Evolutionary conservation across 2,329 filamentous ascomycete species (phyloP).

Genomic region (Ploettnerulaceae sp.): DNA sequence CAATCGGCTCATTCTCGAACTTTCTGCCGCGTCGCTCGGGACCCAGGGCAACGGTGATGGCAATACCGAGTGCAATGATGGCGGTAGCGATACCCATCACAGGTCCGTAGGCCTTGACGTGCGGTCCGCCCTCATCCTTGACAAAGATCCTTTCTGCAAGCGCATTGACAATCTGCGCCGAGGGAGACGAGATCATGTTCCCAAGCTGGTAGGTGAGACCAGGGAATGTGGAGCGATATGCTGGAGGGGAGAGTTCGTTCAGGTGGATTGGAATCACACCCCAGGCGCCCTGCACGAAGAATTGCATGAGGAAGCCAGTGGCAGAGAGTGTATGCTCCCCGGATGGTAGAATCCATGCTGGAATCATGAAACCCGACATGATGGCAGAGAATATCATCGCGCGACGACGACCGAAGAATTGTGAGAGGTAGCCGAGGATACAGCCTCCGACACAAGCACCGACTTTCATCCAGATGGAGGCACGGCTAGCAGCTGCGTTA

Average conservation of each 20-base stretch:
- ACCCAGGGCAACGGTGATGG: slow-evolving; percentile 62
- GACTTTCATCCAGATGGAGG: slow-evolving; percentile 61
- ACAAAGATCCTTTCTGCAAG: slow-evolving; percentile 60
- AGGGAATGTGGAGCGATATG: slow-evolving; percentile 58
- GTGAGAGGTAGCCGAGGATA: slow-evolving; percentile 58
- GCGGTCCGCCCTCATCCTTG: slow-evolving; percentile 47
- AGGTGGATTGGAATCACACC: slow-evolving; percentile 52
- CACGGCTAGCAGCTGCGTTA: slow-evolving; percentile 61
- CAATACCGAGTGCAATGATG: slow-evolving; percentile 68
- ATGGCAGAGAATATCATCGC: slow-evolving; percentile 58
- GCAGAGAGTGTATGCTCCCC: slow-evolving; percentile 60
- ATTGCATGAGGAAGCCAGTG: slow-evolving; percentile 76
- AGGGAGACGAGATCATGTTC: slow-evolving; percentile 65
- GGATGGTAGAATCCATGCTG: slow-evolving; percentile 69
- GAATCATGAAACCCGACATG: slow-evolving; percentile 66
- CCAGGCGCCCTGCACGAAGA: slow-evolving; percentile 72
- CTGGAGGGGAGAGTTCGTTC: slow-evolving; percentile 57
- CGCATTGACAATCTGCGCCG: slow-evolving; percentile 72
- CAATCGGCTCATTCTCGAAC: slow-evolving; percentile 58
- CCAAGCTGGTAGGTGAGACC: slow-evolving; percentile 60
- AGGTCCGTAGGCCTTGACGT: slow-evolving; percentile 66
- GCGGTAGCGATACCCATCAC: slow-evolving; percentile 72
- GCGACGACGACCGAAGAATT: slow-evolving; percentile 63
- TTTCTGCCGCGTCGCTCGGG: slow-evolving; percentile 65
- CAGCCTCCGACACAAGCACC: slow-evolving; percentile 64